Evolutionary conservation across 805 yeast species (phyloP).

Genomic region (Suhomyces xylopsoci): DNA sequence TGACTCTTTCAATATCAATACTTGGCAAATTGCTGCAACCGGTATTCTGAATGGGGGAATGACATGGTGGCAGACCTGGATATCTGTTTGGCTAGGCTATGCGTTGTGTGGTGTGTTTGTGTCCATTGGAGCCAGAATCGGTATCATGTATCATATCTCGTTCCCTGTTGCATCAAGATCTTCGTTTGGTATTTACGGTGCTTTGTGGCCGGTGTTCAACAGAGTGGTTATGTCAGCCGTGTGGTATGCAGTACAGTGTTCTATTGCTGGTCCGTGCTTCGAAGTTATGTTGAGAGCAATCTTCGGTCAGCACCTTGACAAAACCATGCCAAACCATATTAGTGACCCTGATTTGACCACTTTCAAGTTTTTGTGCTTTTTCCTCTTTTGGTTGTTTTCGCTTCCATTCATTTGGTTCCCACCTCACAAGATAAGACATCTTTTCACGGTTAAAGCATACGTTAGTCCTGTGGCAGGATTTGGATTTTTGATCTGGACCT

Average conservation of each 20-base stretch:
- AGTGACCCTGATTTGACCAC: constrained; percentile 62
- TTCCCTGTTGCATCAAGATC: constrained; percentile 83
- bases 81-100: constrained; percentile 86
- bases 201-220: constrained; percentile 83
- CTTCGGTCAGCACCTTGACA: constrained; percentile 59
- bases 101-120: constrained; percentile 66
- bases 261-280: constrained; percentile 83
- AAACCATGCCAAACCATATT: constrained; percentile 62
- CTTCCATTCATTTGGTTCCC: constrained; percentile 79
- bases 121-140: constrained; percentile 69
- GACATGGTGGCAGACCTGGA: constrained; percentile 91
- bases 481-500: constrained; percentile 79
- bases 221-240: constrained; percentile 84
- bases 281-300: constrained; percentile 71
- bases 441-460: constrained; percentile 78
- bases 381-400: constrained; percentile 76
- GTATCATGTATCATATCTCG: constrained; percentile 75
- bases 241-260: constrained; percentile 86
- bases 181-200: constrained; percentile 84
- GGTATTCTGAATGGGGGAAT: constrained; percentile 70
- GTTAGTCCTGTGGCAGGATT: constrained; percentile 81
- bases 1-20: constrained; percentile 84
- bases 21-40: constrained; percentile 89
- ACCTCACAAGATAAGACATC: constrained; percentile 78
- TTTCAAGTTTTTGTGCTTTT: constrained; percentile 69